Conservation (phyloP, 2,329 filamentous ascomycete genomes). For the Diaporthe aspalathi region DNA sequence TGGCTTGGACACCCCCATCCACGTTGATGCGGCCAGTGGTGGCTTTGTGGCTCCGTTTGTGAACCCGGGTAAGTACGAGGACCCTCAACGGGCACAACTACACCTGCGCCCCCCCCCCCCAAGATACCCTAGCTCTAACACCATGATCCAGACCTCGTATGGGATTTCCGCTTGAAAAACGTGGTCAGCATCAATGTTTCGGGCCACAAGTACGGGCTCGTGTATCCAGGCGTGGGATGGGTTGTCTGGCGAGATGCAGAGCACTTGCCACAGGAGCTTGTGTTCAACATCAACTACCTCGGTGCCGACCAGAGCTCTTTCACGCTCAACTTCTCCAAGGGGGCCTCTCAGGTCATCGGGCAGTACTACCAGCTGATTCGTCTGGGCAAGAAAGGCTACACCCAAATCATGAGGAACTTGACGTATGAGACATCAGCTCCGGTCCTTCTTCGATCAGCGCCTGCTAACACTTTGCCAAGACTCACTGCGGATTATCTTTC, state of each 20-base stretch:
- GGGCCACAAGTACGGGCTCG: constrained; percentile 77
- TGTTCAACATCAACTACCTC: constrained; percentile 99
- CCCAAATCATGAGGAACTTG: constrained; percentile 92
- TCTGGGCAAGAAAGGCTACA: constrained; percentile 91
- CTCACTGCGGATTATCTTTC: constrained; percentile 90
- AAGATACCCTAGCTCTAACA: neutral
- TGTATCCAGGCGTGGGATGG: constrained; percentile 90
- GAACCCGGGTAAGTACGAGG: constrained; percentile 49
- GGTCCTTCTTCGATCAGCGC: too few relatives aligned
- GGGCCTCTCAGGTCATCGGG: constrained; percentile 92
- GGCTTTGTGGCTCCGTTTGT: constrained; percentile 81
- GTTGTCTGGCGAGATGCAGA: constrained; percentile 87
- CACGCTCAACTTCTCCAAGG: constrained; percentile 97
- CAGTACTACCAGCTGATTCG: constrained; percentile 96
- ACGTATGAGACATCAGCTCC: too few relatives aligned
- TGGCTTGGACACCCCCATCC: constrained; percentile 81
- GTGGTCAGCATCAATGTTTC: constrained; percentile 96
- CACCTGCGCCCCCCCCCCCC: neutral
- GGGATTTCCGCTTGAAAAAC: constrained; percentile 91
- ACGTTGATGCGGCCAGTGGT: constrained; percentile 38
- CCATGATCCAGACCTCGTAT: constrained; percentile 77
- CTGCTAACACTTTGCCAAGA: too few relatives aligned
- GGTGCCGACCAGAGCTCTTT: constrained; percentile 95
- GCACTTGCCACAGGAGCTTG: constrained; percentile 87
- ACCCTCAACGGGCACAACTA: neutral